A percentile compares a stretch with the other conserved stretches of the same genome.
Conservation (phyloP, 805 yeast species). For the Cyberlindnera mrakii region DNA sequence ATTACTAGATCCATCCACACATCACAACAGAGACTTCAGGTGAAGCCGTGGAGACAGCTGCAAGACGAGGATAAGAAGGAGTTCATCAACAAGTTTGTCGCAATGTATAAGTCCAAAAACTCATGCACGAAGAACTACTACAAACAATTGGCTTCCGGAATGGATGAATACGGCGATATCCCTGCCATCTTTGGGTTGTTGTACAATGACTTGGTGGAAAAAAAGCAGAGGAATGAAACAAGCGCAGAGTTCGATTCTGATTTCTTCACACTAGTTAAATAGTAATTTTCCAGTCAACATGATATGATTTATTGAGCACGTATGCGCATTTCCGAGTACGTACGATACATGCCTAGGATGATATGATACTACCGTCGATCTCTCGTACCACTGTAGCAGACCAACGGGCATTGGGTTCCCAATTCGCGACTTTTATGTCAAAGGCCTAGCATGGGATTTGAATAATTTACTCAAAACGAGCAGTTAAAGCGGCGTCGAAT, state of each 20-base stretch:
- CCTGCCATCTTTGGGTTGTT: conserved; percentile 33
- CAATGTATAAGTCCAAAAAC: conserved; percentile 27
- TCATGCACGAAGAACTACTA: conserved; percentile 31
- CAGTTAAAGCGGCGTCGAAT: too few relatives aligned
- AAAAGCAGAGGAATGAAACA: conserved; percentile 11
- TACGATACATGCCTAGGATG: too few relatives aligned
- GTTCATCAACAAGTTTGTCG: conserved; percentile 26
- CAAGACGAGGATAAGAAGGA: conserved; percentile 21
- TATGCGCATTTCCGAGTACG: too few relatives aligned
- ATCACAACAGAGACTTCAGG: too few relatives aligned
- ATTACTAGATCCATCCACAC: too few relatives aligned
- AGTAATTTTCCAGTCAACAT: background rate
- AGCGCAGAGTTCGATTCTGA: conserved; percentile 22
- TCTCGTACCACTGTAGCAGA: too few relatives aligned
- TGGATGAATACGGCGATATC: conserved; percentile 32
- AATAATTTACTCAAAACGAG: too few relatives aligned
- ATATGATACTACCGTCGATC: too few relatives aligned
- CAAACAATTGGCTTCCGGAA: conserved; percentile 28
- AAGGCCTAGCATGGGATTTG: too few relatives aligned
- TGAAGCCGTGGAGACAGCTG: conserved; percentile 24
- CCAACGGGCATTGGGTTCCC: too few relatives aligned
- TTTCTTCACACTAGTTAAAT: conserved; percentile 13
- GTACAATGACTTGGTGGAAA: conserved; percentile 29
- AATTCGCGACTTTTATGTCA: too few relatives aligned
- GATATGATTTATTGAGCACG: too few relatives aligned